Conservation (phyloP, 2,329 filamentous ascomycete species). For the Rhytidhysteron rufulum region DNA sequence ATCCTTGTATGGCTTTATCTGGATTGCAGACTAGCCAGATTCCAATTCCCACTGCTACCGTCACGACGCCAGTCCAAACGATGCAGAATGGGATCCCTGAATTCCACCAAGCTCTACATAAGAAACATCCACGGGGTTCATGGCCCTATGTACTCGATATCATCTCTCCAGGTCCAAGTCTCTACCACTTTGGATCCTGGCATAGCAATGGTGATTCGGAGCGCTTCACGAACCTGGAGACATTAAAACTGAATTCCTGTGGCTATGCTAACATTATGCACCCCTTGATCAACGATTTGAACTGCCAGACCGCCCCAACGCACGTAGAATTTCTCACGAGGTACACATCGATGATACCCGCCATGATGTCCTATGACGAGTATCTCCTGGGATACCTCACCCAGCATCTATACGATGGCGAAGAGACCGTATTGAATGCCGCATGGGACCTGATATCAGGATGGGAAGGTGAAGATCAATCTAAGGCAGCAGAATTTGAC, state of each 20-base stretch:
- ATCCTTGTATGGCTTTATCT: slow-evolving; percentile 4
- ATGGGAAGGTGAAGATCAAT: slow-evolving; percentile 29
- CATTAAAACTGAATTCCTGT: slow-evolving; percentile 56
- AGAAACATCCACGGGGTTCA: slow-evolving; percentile 40
- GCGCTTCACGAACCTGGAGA: slow-evolving; percentile 31
- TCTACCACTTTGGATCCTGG: slow-evolving; percentile 38
- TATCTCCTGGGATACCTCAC: slow-evolving; percentile 36
- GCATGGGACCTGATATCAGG: slow-evolving; percentile 29
- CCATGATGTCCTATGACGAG: slow-evolving; percentile 38
- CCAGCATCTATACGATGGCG: slow-evolving; percentile 30
- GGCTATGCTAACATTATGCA: slow-evolving; percentile 48
- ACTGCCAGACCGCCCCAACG: slow-evolving; percentile 21
- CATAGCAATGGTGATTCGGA: slow-evolving; percentile 27
- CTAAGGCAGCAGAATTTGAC: slow-evolving; percentile 39
- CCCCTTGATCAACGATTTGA: slow-evolving; percentile 29
- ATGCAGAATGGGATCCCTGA: slow-evolving; percentile 9
- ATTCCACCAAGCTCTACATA: slow-evolving; percentile 24
- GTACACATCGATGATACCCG: slow-evolving; percentile 20
- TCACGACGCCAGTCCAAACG: slow-evolving; percentile 4
- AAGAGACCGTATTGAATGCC: slow-evolving; percentile 29
- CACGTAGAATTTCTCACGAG: slow-evolving; percentile 25
- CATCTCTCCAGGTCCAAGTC: slow-evolving; percentile 47
- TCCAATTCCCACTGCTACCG: background rate
- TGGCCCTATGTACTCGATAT: slow-evolving; percentile 50
- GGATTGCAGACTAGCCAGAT: slow-evolving; percentile 4